phyloP scores from a whole-genome alignment of 2,329 filamentous ascomycete species.

The Achaetomium macrosporum region DNA sequence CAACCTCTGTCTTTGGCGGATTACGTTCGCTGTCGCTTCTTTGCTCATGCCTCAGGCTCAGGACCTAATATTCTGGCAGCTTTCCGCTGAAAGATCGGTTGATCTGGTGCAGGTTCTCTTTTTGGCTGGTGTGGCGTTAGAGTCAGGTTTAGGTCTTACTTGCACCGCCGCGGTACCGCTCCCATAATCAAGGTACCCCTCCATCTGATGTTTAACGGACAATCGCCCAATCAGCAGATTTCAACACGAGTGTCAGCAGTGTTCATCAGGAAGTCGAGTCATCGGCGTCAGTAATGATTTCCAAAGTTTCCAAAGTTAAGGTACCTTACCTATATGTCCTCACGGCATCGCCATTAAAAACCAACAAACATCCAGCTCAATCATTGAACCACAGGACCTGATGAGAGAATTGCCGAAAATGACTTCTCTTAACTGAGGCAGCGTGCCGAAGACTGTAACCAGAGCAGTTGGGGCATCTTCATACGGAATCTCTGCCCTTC shows the following conservation, averaged over 20 bases:
- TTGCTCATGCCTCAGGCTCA: background rate
- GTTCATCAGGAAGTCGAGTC: too few relatives aligned
- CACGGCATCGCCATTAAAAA: background rate
- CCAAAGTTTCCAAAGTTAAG: too few relatives aligned
- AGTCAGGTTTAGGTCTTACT: background rate
- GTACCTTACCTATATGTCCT: too few relatives aligned
- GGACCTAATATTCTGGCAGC: too few relatives aligned
- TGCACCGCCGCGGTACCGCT: too few relatives aligned
- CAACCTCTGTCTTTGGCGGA: background rate
- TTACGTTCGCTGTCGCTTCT: background rate
- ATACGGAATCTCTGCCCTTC: background rate
- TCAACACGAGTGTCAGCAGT: too few relatives aligned
- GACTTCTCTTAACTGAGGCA: slow-evolving; percentile 8
- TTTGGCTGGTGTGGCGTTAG: background rate
- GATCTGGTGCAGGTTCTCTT: background rate
- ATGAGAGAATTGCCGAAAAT: background rate
- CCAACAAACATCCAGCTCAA: background rate
- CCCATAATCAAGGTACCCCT: too few relatives aligned
- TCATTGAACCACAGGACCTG: background rate
- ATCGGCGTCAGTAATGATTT: too few relatives aligned
- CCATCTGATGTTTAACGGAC: too few relatives aligned
- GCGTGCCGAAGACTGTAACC: background rate
- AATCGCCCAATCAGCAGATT: too few relatives aligned
- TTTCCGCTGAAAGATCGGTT: too few relatives aligned
- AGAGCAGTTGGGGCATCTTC: slow-evolving; percentile 3